Base-by-base conservation (phyloP, 208 protist species). In the Strigomonas culicis region DNA sequence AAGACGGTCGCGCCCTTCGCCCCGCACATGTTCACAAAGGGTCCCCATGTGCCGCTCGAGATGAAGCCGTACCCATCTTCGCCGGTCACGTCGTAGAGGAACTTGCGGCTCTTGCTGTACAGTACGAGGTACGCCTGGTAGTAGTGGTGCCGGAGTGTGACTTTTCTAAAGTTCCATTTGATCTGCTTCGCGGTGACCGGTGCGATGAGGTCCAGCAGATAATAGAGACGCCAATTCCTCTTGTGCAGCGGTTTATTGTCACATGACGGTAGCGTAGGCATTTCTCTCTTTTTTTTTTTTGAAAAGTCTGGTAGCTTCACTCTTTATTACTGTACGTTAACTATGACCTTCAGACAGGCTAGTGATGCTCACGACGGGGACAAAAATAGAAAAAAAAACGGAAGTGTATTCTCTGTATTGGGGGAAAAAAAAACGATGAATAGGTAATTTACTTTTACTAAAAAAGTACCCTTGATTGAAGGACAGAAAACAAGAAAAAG, bases 61-160 rank as follows among this genome's bases (percentile, higher is more conserved):
- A 95, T 87, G 65, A 92, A 95, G 32, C 83, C 86, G 27, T 92
- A 86, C 11, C 72, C 86, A 60, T 89, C 75, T 66, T 95, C 90
- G 63, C 90, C 90, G 28, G 84, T 66, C 4, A 69, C 59, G 69
- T 95, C 90, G 72, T 93, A 95, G 6, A 95, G 69, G 68, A 78
- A 84, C 59, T 93, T 93, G 56, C 86, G 84, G 24, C 75, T 77
- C 32, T 68, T 67, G 73, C 89, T 88, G 72, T 81, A 92, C 11
- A 95, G 75, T 19, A 90, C 77, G 49, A 88, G 70, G 67, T 92
- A 95, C 28, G 90, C 90, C 63, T 93, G 84, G 55, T 91, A 89
- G 68, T 90, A 95, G 63, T 93, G 90, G 68, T 91, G 82, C 28
- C 90, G 90, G 49, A 95, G 72, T 10, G 90, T 91, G 1, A 91